A percentile compares a stretch with the other conserved stretches of the same genome.
Evolutionary conservation across 441 rosid species (phyloP).

Genomic region (Erodium moschatum): DNA sequence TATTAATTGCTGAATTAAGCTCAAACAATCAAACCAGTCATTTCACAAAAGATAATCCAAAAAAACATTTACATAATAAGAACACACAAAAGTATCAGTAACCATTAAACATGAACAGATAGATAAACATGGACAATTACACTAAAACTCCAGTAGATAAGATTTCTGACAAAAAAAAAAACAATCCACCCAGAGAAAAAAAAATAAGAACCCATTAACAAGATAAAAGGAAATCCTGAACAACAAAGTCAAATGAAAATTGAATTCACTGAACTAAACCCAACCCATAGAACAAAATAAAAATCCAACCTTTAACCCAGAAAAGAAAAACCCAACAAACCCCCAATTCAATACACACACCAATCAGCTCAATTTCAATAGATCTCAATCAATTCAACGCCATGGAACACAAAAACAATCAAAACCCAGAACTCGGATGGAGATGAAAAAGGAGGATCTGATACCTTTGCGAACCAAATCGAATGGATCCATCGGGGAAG

Average conservation of each 20-base stretch:
- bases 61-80: background rate
- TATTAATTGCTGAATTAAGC: background rate
- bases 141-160: conserved; percentile 17
- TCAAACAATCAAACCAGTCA: conserved; percentile 1
- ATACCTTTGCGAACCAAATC: conserved; percentile 66
- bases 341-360: conserved; percentile 12
- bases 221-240: background rate
- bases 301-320: background rate
- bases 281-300: background rate
- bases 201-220: background rate
- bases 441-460: background rate
- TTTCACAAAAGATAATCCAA: background rate
- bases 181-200: background rate
- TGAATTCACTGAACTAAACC: background rate
- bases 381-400: conserved; percentile 28
- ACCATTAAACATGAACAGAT: background rate
- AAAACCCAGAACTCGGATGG: conserved; percentile 10
- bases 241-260: background rate
- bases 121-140: background rate
- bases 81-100: background rate
- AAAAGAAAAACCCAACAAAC: background rate
- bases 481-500: conserved; percentile 49
- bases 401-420: background rate
- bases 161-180: background rate
- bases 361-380: conserved; percentile 8